Evolutionary conservation across 306 rosid genomes (phyloP).

Genomic region (Mimosa bimucronata): DNA sequence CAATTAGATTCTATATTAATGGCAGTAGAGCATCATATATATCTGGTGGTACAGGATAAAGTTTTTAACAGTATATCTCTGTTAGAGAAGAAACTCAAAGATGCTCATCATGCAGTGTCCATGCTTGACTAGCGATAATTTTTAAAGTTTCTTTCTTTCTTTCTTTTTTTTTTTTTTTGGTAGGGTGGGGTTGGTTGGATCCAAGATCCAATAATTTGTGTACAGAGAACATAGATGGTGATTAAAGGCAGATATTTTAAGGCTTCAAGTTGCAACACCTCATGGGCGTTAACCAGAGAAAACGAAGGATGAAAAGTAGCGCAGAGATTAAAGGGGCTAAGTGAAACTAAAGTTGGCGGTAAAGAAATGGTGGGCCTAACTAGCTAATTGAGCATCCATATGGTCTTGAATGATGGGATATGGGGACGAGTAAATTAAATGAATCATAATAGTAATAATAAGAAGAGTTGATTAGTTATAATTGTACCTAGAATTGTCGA

Average conservation of each 20-base stretch:
- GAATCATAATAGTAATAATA: background rate
- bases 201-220: background rate
- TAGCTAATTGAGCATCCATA: background rate
- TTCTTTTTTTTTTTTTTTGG: no score
- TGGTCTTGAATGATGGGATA: background rate
- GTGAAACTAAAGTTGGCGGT: background rate
- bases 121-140: no score
- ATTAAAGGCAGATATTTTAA: background rate
- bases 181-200: background rate
- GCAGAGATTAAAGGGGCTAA: background rate
- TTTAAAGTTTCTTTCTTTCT: no score
- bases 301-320: background rate
- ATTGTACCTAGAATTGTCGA: background rate
- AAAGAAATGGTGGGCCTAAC: background rate
- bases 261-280: background rate
- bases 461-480: background rate
- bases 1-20: no score
- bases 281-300: background rate
- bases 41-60: no score
- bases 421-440: background rate
- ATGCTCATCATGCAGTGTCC: no score
- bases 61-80: no score
- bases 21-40: no score
- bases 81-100: no score
- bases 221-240: background rate